A percentile compares a stretch with the other conserved stretches of the same genome.
Conservation (phyloP, 345 rosid species). For the Combretum micranthum region DNA sequence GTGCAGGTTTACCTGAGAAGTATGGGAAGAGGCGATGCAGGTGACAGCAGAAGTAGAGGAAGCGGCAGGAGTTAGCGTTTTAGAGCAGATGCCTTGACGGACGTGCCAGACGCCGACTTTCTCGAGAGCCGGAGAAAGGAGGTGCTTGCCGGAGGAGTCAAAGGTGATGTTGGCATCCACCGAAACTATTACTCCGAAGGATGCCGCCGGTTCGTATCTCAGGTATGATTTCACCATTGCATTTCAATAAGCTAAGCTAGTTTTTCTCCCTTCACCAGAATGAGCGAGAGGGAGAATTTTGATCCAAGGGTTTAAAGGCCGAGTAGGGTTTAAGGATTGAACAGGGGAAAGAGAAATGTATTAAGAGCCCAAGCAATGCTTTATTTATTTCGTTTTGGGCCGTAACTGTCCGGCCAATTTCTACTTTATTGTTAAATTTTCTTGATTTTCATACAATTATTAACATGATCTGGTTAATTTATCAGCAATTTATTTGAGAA, state of each 20-base stretch:
- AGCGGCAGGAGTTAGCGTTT: constrained; percentile 49
- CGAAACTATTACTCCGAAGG: constrained; percentile 40
- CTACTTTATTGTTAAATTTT: too few species aligned
- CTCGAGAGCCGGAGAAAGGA: constrained; percentile 81
- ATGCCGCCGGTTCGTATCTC: constrained; percentile 37
- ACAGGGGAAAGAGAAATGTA: background rate
- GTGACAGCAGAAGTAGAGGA: constrained; percentile 49
- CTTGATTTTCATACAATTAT: too few species aligned
- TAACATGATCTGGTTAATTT: too few species aligned
- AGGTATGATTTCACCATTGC: constrained; percentile 45
- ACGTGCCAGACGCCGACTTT: constrained; percentile 86
- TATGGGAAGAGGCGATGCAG: constrained; percentile 25
- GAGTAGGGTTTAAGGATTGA: background rate
- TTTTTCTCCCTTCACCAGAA: background rate
- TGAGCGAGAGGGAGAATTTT: background rate
- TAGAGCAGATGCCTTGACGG: constrained; percentile 77
- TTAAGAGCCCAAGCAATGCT: background rate
- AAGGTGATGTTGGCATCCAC: constrained; percentile 34
- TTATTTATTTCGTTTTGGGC: background rate
- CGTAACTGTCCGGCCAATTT: too few species aligned
- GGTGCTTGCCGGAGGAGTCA: constrained; percentile 45
- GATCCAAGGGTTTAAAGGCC: background rate
- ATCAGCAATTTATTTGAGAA: too few species aligned
- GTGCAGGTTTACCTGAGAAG: constrained; percentile 43
- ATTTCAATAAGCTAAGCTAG: background rate